Base-by-base conservation (phyloP, 2,329 filamentous ascomycete genomes). In the Lachnellula suecica region DNA sequence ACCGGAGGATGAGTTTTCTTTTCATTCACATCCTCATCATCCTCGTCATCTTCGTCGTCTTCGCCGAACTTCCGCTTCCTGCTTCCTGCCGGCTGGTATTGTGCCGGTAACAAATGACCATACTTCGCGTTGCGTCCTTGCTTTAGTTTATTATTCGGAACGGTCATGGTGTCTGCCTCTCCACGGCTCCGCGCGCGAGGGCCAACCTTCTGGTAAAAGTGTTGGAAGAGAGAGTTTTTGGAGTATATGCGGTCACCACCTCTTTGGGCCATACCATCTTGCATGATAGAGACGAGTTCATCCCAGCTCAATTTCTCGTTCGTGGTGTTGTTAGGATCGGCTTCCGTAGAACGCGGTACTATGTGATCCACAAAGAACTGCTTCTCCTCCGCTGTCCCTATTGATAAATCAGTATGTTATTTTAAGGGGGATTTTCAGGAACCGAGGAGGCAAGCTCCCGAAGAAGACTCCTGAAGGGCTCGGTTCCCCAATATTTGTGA, bases 201-300 rank as follows among this genome's bases (percentile, higher is more conserved):
- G 20, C 47, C 35, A 20, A 57, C 51, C 25, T 52, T 54, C 15
- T 59, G 54, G 11, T 55, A 57, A 19, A 29, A 59, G 29, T 54
- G 54, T 41, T 57, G 53, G 22, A 54, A 59, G 1, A 59, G 22
- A 23, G 51, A 44, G 4, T 40, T 43, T 22, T 43, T 6, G 7
- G 22, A 10, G 37, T 52, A 23, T 57, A 54, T 9, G 20, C 48
- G 41, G 9, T 17, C 20, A 4, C 45, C 2, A 3, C 43, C 44
- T 15, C n/a, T 17, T 1, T 8, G 4, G 15, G 48, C 42, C 51
- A 59, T 45, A 4, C 20, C 40, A n/a, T 2, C 7, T 20, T 59
- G 54, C 51, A 54, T 59, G 19, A 47, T 47, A 7, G 10, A 9
- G 11, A 52, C 49, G 3, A 59, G 46, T 1, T 50, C 46, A 1